Base-by-base conservation (phyloP, 2,329 filamentous ascomycete genomes). In the Cadophora luteo-olivacea region DNA sequence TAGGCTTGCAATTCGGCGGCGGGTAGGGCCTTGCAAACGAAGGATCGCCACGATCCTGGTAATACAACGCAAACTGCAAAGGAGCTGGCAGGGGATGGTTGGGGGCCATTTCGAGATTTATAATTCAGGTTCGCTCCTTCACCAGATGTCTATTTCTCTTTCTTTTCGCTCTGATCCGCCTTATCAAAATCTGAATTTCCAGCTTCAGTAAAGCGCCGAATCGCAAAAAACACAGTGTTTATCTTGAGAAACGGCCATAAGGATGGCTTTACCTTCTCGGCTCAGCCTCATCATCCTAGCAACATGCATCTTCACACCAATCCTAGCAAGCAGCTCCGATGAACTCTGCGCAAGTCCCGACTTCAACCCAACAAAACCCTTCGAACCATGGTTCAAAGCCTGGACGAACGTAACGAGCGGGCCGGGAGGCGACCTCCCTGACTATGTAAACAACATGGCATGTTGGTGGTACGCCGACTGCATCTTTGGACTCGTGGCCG, bases 381-480 rank as follows among this genome's bases (percentile, higher is more conserved):
- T 60, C 33, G 11, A 25, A 22, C 55, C 55, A 11, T 60, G 55
- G 55, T 60, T 60, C 55, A 32, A 32, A 32, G 33, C 32, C 9
- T 60, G 55, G 55, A 38, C 55, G 24, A 60, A 60, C 24, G 16
- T 60, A 14, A 60, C 55, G n/a, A 60, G 55, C 22, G 55, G 55
- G 19, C 55, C 55, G 12, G 55, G 55, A 22, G 55, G 55, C 55
- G 24, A 45, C 38, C 16, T 16, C 41, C 33, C 55, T 12, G 8
- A 12, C n/a, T 60, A 14, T 24, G 55, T 60, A 8, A 19, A 60
- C 33, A 69, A 67, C 16, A 62, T 66, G 29, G 65, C 65, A 14
- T 79, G 78, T 72, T 79, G 77, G 77, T 73, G 70, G 38, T 73
- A 67, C 11, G 73, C 77, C 19, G 72, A 73, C 69, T 79, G 78